These are phyloP conservation scores for Omphalotus olearius DNA, from an alignment of 1,284 basidiomycete species.

Conservation along the genomic window DNA sequence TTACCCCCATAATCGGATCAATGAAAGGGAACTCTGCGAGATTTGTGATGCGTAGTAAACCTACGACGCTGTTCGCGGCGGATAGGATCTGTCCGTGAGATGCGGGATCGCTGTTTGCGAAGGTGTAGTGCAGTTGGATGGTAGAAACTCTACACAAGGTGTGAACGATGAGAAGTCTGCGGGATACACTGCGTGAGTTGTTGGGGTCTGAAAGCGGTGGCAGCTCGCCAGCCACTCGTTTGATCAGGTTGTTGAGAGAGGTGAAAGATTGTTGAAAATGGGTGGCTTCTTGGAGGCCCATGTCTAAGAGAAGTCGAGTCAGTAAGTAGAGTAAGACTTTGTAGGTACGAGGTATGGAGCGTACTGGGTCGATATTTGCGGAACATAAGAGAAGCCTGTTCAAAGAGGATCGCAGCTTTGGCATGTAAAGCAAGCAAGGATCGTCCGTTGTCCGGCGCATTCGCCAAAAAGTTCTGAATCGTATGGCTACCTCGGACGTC, in stretches of 20 bases:
- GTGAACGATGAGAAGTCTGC: conserved; percentile 8
- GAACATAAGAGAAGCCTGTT: conserved; percentile 17
- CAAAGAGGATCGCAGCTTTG: conserved; percentile 24
- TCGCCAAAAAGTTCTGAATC: conserved; percentile 21
- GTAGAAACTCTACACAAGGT: conserved; percentile 5
- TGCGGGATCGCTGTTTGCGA: conserved; percentile 3
- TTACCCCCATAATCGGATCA: conserved; percentile 22
- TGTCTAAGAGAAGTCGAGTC: background rate
- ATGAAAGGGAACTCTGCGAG: conserved; percentile 16
- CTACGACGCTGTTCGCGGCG: conserved; percentile 9
- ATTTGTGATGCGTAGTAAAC: conserved; percentile 4
- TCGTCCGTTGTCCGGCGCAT: conserved; percentile 12
- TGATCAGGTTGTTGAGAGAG: conserved; percentile 7
- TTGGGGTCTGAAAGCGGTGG: background rate
- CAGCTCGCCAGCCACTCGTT: conserved; percentile 3
- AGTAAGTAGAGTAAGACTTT: too few species aligned
- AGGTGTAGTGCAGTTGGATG: conserved; percentile 10
- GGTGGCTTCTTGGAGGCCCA: conserved; percentile 11
- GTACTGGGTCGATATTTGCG: conserved; percentile 16
- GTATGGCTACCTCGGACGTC: conserved; percentile 11
- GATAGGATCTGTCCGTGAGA: conserved; percentile 5
- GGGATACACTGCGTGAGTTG: background rate
- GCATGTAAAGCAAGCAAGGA: conserved; percentile 20
- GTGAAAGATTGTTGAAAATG: conserved; percentile 11
- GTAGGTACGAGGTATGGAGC: background rate